Conservation (phyloP, 2,329 filamentous ascomycete species). For the Monilinia fructicola region DNA sequence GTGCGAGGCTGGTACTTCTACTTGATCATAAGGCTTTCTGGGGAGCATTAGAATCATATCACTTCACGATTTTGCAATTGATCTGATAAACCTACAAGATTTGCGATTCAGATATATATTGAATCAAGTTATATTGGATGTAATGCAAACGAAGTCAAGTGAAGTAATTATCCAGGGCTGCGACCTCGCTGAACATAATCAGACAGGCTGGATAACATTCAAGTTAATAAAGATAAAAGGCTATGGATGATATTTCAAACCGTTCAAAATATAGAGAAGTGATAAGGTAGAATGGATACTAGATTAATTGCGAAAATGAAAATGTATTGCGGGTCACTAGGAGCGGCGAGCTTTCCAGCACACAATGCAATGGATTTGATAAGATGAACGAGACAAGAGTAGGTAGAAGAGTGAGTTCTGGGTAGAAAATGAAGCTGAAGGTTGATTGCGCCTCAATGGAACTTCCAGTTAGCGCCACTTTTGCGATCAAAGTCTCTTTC, state of each 20-base stretch:
- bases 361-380: conserved; percentile 3
- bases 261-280: neutral
- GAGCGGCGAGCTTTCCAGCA: conserved; percentile 1
- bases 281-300: neutral
- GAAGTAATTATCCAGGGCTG: conserved; percentile 20
- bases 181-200: conserved; percentile 24
- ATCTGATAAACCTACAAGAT: conserved; percentile 17
- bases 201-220: conserved; percentile 17
- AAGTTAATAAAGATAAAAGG: conserved; percentile 9
- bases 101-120: conserved; percentile 17
- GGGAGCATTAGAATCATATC: conserved; percentile 23
- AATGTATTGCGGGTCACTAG: neutral
- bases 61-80: conserved; percentile 14
- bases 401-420: neutral
- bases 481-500: conserved; percentile 18
- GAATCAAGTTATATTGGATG: neutral
- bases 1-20: conserved; percentile 27
- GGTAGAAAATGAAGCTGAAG: conserved; percentile 22
- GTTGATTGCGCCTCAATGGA: conserved; percentile 21
- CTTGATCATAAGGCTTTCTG: conserved; percentile 29
- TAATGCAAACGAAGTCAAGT: conserved; percentile 1
- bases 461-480: conserved; percentile 23
- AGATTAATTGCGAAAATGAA: conserved; percentile 1
- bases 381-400: neutral
- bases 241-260: too few relatives aligned